Conservation (phyloP, 805 yeast species). For the Pichia eremophila region DNA sequence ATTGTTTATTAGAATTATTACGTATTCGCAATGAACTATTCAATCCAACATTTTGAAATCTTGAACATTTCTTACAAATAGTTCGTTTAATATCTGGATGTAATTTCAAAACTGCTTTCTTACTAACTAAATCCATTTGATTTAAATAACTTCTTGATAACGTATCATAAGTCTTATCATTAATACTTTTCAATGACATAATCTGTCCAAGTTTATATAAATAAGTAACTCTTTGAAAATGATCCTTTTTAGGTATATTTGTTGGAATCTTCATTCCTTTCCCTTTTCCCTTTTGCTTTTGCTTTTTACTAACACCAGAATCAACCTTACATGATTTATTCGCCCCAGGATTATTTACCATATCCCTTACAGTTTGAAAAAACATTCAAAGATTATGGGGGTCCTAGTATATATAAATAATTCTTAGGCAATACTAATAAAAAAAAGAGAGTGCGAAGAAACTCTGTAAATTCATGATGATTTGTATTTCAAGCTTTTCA, state of each 20-base stretch:
- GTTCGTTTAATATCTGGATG: constrained; percentile 60
- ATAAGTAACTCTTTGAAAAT: constrained; percentile 49
- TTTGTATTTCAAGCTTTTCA: background rate
- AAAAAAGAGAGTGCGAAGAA: no score
- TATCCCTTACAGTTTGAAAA: no score
- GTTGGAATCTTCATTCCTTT: constrained; percentile 24
- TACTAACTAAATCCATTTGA: constrained; percentile 51
- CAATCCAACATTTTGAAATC: constrained; percentile 40
- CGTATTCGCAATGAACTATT: constrained; percentile 28
- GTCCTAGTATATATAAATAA: no score
- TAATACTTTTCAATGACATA: constrained; percentile 20
- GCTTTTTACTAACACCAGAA: background rate
- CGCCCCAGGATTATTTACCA: no score
- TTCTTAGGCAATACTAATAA: no score
- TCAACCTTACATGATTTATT: no score
- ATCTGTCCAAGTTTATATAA: constrained; percentile 46
- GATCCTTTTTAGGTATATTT: constrained; percentile 43
- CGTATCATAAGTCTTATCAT: constrained; percentile 20
- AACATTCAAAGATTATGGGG: no score
- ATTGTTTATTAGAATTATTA: constrained; percentile 30
- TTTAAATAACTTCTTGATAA: constrained; percentile 50
- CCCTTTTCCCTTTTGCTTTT: background rate
- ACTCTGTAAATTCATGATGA: no score
- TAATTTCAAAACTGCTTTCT: constrained; percentile 56
- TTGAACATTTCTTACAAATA: constrained; percentile 58